Evolutionary conservation across 306 rosid genomes (phyloP).

Genomic region (Cajanus cajan): DNA sequence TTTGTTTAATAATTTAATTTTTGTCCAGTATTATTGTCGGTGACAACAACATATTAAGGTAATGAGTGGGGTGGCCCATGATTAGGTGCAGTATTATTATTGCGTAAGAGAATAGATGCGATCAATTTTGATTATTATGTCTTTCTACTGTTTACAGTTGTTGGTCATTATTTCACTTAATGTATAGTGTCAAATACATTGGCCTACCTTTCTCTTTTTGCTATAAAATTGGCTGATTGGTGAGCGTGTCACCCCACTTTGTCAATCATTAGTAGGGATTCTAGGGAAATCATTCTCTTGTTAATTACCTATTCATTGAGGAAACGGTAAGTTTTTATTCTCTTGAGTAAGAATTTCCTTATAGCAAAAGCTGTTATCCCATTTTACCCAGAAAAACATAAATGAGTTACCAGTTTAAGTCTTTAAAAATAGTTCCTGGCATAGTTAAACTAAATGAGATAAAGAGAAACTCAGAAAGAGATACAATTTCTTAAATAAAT

Average conservation of each 20-base stretch:
- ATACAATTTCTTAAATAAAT: neutral
- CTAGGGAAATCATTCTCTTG: neutral
- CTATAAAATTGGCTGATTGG: constrained; percentile 9
- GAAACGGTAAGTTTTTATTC: neutral
- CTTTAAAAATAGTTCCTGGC: neutral
- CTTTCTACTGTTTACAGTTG: constrained; percentile 20
- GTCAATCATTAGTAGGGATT: constrained; percentile 4
- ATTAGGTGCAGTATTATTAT: constrained; percentile 24
- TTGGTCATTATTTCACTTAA: constrained; percentile 18
- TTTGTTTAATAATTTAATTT: neutral
- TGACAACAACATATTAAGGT: constrained; percentile 6
- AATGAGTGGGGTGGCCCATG: constrained; percentile 23
- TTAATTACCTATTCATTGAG: neutral
- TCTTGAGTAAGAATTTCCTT: neutral
- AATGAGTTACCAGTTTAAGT: neutral
- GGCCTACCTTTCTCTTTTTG: constrained; percentile 20
- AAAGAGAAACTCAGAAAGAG: no score
- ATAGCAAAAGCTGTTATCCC: neutral
- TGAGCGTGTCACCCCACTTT: constrained; percentile 1
- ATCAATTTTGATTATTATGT: constrained; percentile 5
- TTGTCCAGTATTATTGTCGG: constrained; percentile 15
- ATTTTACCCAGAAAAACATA: neutral
- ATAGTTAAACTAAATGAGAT: neutral
- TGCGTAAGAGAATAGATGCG: constrained; percentile 7
- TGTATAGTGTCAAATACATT: neutral